Evolutionary conservation across 78 protist genomes (phyloP).

Genomic region (Dictyostelium purpureum): DNA sequence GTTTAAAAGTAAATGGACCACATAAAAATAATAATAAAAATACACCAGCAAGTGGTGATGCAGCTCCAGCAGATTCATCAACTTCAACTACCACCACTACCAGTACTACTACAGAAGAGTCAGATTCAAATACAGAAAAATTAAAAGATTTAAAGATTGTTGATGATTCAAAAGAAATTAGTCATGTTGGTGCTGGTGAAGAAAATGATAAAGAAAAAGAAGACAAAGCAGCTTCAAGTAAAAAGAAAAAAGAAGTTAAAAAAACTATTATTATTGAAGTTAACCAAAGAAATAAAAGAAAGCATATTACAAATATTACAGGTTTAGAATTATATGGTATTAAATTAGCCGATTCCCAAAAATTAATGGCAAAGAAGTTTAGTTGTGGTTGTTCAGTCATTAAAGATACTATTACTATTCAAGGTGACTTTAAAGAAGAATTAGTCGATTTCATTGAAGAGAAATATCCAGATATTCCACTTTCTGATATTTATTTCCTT

Average conservation of each 20-base stretch:
- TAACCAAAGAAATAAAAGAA: slow-evolving; percentile 65
- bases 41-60: not conserved
- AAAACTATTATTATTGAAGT: slow-evolving; percentile 49
- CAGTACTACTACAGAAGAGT: not conserved
- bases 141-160: slow-evolving; percentile 27
- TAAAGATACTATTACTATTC: too few species aligned
- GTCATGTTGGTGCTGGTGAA: slow-evolving; percentile 29
- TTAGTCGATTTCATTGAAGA: slow-evolving; percentile 55
- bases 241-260: slow-evolving; percentile 50
- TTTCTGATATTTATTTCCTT: slow-evolving; percentile 23
- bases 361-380: slow-evolving; percentile 77
- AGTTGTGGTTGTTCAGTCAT: slow-evolving; percentile 82
- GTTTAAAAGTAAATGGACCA: slow-evolving; percentile 63
- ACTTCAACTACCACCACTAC: not conserved
- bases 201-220: slow-evolving; percentile 1
- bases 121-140: slow-evolving; percentile 9
- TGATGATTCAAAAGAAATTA: slow-evolving; percentile 69
- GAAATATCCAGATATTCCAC: slow-evolving; percentile 5
- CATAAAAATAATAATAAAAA: not conserved
- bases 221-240: too few species aligned
- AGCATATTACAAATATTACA: slow-evolving; percentile 56
- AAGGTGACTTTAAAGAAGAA: slow-evolving; percentile 71
- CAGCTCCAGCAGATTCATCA: not conserved
- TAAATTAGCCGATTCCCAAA: slow-evolving; percentile 67
- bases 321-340: slow-evolving; percentile 75